Conservation (phyloP, 352 stramenopile species). For the Globisporangium lucens region DNA sequence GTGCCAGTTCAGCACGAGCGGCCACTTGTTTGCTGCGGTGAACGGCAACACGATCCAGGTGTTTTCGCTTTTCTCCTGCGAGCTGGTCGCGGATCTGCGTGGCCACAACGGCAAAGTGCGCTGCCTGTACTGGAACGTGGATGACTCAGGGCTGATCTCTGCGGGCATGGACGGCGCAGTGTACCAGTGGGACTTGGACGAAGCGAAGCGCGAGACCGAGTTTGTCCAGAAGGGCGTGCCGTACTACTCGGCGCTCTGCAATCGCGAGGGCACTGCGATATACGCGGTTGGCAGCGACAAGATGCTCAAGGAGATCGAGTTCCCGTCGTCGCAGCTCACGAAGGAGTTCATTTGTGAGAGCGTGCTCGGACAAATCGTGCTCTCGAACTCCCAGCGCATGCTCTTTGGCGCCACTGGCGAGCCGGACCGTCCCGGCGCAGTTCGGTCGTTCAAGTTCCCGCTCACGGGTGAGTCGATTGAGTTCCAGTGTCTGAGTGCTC, state of each 20-base stretch:
- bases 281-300: conserved; percentile 87
- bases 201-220: conserved; percentile 89
- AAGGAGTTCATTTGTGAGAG: conserved; percentile 83
- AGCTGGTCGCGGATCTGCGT: conserved; percentile 87
- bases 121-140: conserved; percentile 82
- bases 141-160: conserved; percentile 86
- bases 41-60: conserved; percentile 93
- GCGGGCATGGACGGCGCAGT: conserved; percentile 91
- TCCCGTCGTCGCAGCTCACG: conserved; percentile 67
- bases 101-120: conserved; percentile 93
- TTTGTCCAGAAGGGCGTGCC: conserved; percentile 92
- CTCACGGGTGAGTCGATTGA: conserved; percentile 87
- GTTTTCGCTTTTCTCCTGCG: conserved; percentile 90
- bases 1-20: conserved; percentile 83
- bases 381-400: conserved; percentile 82
- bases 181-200: conserved; percentile 92
- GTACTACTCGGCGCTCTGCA: conserved; percentile 87
- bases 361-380: conserved; percentile 79
- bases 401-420: conserved; percentile 88
- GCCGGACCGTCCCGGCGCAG: conserved; percentile 60
- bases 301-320: conserved; percentile 91
- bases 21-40: conserved; percentile 92
- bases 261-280: conserved; percentile 70
- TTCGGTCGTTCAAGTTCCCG: conserved; percentile 90
- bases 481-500: conserved; percentile 77